Base-by-base conservation (phyloP, 2,329 filamentous ascomycete genomes). In the Beauveria brongniartii region DNA sequence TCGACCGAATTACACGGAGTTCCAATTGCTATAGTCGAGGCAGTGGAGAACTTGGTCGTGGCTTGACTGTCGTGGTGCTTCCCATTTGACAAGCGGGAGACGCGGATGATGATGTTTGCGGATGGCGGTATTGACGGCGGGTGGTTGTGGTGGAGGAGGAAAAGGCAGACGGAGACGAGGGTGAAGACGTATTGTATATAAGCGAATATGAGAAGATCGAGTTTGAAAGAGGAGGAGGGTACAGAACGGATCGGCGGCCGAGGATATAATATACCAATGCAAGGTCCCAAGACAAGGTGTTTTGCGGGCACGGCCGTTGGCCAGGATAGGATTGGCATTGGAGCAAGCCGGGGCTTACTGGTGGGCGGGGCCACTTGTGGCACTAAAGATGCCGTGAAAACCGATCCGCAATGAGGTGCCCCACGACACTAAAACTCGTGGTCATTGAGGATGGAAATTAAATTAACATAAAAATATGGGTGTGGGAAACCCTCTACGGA, bases 371-470 rank as follows among this genome's bases (percentile, higher is more conserved):
- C 43, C 60, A 58, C 28, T n/a, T 53, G 20, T 46, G 50, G 55
- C 54, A 57, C 48, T 43, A 59, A 50, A 62, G 61, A 62, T 62
- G 61, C 61, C 61, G 61, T 62, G 61, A 47, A 57, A 59, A 62
- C 61, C 61, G 61, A 62, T 62, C 61, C 61, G 22, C 30, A 52
- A 30, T 28, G 16, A 50, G 26, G 24, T 37, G 34, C 40, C 22
- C 58, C 58, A 52, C 50, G 28, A 10, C 50, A 26, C 57, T 54
- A 52, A 54, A 50, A 56, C 53, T 55, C 53, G 22, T 34, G 10
- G 41, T 55, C n/a, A 34, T 46, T 34, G 46, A 43, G n/a, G 43
- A 54, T 43, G 48, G 54, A 51, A 56, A 59, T 34, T 52, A 22
- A 53, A 63, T n/a, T 41, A 48, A 48, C 57, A 55, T 48, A 55